Evolutionary conservation across 1,284 basidiomycete species (phyloP).

Genomic region (Naganishia sp.): DNA sequence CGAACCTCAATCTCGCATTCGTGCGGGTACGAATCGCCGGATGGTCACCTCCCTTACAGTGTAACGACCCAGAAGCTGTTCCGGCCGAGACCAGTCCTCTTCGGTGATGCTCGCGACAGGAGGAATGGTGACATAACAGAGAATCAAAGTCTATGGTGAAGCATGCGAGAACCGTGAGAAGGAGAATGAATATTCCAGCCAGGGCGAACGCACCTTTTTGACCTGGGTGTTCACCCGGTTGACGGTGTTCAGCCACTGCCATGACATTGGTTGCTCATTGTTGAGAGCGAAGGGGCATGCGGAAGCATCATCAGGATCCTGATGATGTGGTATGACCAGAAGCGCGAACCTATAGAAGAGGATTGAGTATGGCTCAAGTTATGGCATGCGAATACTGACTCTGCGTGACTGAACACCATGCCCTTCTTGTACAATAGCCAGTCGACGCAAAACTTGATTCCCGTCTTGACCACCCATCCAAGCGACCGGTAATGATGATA

Average conservation of each 20-base stretch:
- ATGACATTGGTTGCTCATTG: constrained; percentile 66
- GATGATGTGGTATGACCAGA: constrained; percentile 83
- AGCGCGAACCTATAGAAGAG: constrained; percentile 73
- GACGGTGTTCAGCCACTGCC: constrained; percentile 96
- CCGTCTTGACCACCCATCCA: constrained; percentile 96
- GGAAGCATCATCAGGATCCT: constrained; percentile 70
- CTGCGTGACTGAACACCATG: constrained; percentile 92
- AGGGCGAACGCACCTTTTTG: constrained; percentile 69
- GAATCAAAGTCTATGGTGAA: constrained; percentile 70
- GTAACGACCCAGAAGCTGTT: constrained; percentile 66
- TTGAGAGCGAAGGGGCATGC: constrained; percentile 62
- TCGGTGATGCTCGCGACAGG: constrained; percentile 50
- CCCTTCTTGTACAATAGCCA: constrained; percentile 92
- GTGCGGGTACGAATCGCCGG: constrained; percentile 81
- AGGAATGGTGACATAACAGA: constrained; percentile 90
- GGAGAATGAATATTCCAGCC: constrained; percentile 10
- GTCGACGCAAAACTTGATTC: constrained; percentile 97
- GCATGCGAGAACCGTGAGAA: constrained; percentile 12
- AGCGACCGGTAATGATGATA: constrained; percentile 96
- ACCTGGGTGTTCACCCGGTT: constrained; percentile 97
- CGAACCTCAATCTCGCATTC: constrained; percentile 74
- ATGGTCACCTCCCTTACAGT: constrained; percentile 82
- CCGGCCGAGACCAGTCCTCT: constrained; percentile 65
- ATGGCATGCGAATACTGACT: constrained; percentile 61
- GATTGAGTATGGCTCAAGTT: constrained; percentile 14